Conservation (phyloP, 768 basidiomycete genomes). For the Mycena leptocephala region DNA sequence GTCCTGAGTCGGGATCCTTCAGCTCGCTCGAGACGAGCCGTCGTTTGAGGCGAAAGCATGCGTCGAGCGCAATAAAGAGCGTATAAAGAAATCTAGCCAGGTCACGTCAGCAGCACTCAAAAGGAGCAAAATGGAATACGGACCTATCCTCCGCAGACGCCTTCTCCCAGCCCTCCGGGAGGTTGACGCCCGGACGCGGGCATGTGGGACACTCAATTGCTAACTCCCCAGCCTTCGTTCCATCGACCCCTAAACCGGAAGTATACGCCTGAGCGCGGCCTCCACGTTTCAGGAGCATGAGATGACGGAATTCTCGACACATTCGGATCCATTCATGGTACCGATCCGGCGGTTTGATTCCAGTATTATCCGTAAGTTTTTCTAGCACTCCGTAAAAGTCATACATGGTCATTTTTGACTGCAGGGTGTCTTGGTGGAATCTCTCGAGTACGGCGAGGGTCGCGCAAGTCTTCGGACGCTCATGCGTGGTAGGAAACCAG, state of each 20-base stretch:
- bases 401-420: background rate
- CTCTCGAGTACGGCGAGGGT: background rate
- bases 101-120: background rate
- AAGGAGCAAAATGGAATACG: background rate
- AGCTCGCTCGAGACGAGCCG: background rate
- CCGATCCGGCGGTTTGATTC: background rate
- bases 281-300: too few relatives aligned
- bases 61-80: background rate
- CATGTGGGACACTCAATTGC: background rate
- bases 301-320: too few relatives aligned
- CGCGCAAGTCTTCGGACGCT: too few relatives aligned
- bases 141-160: background rate
- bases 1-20: too few relatives aligned
- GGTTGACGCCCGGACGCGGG: background rate
- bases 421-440: background rate
- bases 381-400: background rate
- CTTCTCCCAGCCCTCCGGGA: background rate
- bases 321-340: background rate
- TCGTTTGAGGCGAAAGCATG: background rate
- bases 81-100: background rate
- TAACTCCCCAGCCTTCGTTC: too few relatives aligned
- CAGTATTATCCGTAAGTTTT: too few relatives aligned
- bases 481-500: background rate
- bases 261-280: too few relatives aligned
- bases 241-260: too few relatives aligned